These are phyloP conservation scores for Eremochloa ophiuroides DNA, from an alignment of 176 grass and related monocot genomes.

Conservation along the genomic window DNA sequence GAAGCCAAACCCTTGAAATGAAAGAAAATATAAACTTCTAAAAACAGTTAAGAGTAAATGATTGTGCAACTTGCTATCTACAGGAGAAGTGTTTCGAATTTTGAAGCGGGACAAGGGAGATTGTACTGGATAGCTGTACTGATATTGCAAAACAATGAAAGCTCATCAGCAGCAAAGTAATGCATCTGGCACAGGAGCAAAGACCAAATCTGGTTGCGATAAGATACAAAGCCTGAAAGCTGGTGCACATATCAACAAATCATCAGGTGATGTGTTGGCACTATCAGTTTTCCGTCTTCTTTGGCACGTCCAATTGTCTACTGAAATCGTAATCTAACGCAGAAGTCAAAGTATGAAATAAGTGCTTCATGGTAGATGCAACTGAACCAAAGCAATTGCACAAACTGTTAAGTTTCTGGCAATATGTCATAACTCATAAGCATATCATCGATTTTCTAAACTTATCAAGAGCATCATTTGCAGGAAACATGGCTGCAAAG, in stretches of 20 bases:
- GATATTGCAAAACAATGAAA: constrained; percentile 44
- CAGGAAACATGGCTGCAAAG: constrained; percentile 46
- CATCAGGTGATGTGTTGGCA: constrained; percentile 49
- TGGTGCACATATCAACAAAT: constrained; percentile 47
- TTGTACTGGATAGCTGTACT: not conserved
- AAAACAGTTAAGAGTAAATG: not conserved
- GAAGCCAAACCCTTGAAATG: not conserved
- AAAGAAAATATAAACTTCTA: not conserved
- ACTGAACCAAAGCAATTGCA: not conserved
- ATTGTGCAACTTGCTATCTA: not conserved
- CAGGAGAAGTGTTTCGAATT: constrained; percentile 15
- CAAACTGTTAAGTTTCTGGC: not conserved
- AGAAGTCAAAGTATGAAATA: constrained; percentile 4
- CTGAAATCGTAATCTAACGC: not conserved
- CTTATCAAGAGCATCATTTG: constrained; percentile 31
- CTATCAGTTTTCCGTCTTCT: not conserved
- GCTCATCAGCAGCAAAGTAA: constrained; percentile 30
- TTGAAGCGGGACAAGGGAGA: not conserved
- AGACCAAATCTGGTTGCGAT: constrained; percentile 32
- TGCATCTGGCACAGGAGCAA: constrained; percentile 38
- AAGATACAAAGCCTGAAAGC: constrained; percentile 55
- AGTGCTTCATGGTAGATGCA: not conserved
- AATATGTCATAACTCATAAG: not conserved
- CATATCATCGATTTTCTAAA: not conserved
- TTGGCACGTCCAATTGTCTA: not conserved